Conservation (phyloP, 345 rosid genomes). For the Geranium rotundifolium region DNA sequence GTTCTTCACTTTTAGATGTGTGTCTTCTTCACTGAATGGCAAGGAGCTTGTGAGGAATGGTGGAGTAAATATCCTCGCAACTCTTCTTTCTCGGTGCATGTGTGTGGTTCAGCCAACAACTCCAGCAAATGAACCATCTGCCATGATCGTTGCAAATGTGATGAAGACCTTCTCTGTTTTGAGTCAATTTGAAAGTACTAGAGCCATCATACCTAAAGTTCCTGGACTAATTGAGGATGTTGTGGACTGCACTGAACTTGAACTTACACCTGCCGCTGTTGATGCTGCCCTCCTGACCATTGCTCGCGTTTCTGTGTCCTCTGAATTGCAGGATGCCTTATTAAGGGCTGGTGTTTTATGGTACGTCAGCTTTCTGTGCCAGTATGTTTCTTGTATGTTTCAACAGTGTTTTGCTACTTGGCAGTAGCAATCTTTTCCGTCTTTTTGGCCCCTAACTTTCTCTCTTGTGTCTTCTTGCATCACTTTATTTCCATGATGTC, state of each 20-base stretch:
- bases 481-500: not conserved
- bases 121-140: conserved; percentile 78
- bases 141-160: conserved; percentile 81
- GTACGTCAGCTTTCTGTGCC: conserved; percentile 25
- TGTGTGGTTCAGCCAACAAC: conserved; percentile 92
- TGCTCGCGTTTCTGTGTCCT: conserved; percentile 67
- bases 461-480: not conserved
- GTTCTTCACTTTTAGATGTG: conserved; percentile 46
- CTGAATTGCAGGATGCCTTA: conserved; percentile 73
- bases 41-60: conserved; percentile 98
- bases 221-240: conserved; percentile 73
- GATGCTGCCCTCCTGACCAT: conserved; percentile 88
- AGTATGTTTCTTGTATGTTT: no score
- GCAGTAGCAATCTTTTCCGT: not conserved
- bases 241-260: conserved; percentile 93
- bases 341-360: conserved; percentile 88
- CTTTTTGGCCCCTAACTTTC: not conserved
- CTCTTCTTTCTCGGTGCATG: conserved; percentile 92
- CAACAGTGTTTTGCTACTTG: not conserved
- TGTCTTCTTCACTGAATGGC: conserved; percentile 92
- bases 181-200: conserved; percentile 87
- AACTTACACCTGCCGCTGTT: conserved; percentile 81
- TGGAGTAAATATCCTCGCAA: conserved; percentile 80
- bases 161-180: conserved; percentile 79
- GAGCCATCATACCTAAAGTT: conserved; percentile 60